Evolutionary conservation across 192 early-diverging fungal genomes (phyloP), one percentile per base, ranked within the genome.

Genomic region (Gryganskiella cystojenkinii): DNA sequence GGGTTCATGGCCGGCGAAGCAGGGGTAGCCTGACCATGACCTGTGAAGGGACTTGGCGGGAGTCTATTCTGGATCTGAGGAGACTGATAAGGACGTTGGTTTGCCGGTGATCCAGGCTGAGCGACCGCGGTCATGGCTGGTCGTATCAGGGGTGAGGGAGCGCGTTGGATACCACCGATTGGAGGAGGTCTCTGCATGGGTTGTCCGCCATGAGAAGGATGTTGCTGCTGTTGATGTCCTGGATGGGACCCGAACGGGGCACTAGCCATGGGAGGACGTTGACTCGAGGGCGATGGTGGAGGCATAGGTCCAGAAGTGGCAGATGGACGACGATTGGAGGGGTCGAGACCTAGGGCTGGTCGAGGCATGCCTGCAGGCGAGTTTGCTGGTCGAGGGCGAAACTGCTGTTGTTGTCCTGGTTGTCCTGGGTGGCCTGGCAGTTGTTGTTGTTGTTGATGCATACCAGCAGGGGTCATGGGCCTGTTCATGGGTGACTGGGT

Each of bases 1-100:
- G 74, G 74, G 27, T 64, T 64, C 47, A 69, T 64, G n/a, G 74
- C 60, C 31, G 65, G 66, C 20, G 74, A 78, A 2, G 65, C 74
- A 3, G 67, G 67, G 33, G 43, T 44, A 63, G 54, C 67, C 31
- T 40, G 37, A 40, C 61, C 61, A 9, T 63, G 70, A 33, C 47
- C 61, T 17, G 40, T 24, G 22, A 67, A 67, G 7, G 64, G 57
- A 31, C 53, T 44, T n/a, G 71, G 50, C 17, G 63, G 62, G 19
- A 58, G 71, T 31, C 71, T 56, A 8, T 28, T 9, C 49, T 78
- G 74, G 61, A 78, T 69, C 56, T 68, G 74, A 1, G 74, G 74
- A 1, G 74, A 78, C 50, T 56, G 74, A 58, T 59, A 78, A 1
- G 74, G 74, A 54, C 74, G 66, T 3, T 59, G 47, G 61, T 68